phyloP scores from a whole-genome alignment of 768 basidiomycete genomes.

The Dioszegia crocea region DNA sequence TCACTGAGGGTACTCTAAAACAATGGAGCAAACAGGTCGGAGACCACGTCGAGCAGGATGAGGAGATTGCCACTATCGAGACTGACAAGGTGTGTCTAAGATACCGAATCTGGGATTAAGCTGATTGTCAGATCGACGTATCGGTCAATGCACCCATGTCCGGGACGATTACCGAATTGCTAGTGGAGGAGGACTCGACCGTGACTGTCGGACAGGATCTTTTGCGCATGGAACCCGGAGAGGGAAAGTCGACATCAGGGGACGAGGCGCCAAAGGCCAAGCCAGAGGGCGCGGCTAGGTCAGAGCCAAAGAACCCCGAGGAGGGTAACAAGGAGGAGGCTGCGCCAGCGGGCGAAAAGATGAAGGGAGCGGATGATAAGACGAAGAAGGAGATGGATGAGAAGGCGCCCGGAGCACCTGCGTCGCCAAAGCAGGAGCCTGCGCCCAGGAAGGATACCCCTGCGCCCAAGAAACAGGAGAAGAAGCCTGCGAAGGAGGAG shows the following conservation, averaged over 20 bases:
- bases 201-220: constrained; percentile 93
- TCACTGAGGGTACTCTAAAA: constrained; percentile 94
- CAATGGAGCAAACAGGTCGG: constrained; percentile 90
- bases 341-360: constrained; percentile 39
- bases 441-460: constrained; percentile 41
- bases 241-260: constrained; percentile 49
- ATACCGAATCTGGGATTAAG: background rate
- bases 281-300: constrained; percentile 34
- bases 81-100: constrained; percentile 81
- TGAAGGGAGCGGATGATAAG: constrained; percentile 34
- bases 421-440: constrained; percentile 39
- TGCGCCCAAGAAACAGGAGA: constrained; percentile 31
- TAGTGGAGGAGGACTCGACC: constrained; percentile 88
- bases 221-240: constrained; percentile 82
- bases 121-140: constrained; percentile 78
- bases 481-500: constrained; percentile 39
- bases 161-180: constrained; percentile 78
- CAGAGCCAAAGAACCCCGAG: constrained; percentile 39
- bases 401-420: constrained; percentile 25
- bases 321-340: constrained; percentile 41
- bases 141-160: constrained; percentile 88
- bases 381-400: constrained; percentile 34
- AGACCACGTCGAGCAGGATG: constrained; percentile 82
- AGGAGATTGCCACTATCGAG: constrained; percentile 96
- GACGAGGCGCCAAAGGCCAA: constrained; percentile 20